Evolutionary conservation across 176 grass and related monocot species (phyloP), one percentile per base, ranked within the genome.

Genomic region (Cenchrus fungigraminus): DNA sequence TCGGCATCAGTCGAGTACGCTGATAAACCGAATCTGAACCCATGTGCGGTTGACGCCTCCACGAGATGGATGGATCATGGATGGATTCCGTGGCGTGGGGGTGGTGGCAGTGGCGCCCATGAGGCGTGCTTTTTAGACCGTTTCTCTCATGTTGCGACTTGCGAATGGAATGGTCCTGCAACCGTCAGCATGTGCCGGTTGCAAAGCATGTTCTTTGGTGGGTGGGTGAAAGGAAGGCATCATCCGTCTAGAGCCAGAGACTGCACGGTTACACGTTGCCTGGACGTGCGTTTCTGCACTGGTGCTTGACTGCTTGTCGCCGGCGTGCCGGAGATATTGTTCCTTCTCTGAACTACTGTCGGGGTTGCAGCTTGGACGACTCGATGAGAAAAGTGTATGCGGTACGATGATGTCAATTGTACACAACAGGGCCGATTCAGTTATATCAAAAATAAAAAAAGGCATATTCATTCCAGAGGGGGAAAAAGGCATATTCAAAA

Each of bases 61-160:
- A 64, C 76, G 11, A 52, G 59, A 78, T 5, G 44, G 51, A 75
- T 1, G 71, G 72, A 55, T 9, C n/a, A n/a, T n/a, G 19, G 79
- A 32, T 29, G 58, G 59, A 29, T 46, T 29, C 14, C 42, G 37
- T 40, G 32, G 50, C 32, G 50, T 44, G 65, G 64, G 0, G 72
- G 60, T 19, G 20, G n/a, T 1, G 49, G 47, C n/a, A 6, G 53
- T 60, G 13, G 74, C 34, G 20, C 74, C 74, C 34, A 44, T 58
- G 53, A 76, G 54, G 19, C 20, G 57, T 17, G 65, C 79, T 70
- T 81, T 79, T 70, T 57, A 43, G 65, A 69, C 79, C 79, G 65
- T 68, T 65, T 64, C 42, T n/a, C 56, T 59, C 19, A 3, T 16
- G 12, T 17, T 37, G 62, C 28, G 63, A 42, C 56, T 42, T 37